phyloP scores from a whole-genome alignment of 148 eudicot species.

The Chenopodium album region DNA sequence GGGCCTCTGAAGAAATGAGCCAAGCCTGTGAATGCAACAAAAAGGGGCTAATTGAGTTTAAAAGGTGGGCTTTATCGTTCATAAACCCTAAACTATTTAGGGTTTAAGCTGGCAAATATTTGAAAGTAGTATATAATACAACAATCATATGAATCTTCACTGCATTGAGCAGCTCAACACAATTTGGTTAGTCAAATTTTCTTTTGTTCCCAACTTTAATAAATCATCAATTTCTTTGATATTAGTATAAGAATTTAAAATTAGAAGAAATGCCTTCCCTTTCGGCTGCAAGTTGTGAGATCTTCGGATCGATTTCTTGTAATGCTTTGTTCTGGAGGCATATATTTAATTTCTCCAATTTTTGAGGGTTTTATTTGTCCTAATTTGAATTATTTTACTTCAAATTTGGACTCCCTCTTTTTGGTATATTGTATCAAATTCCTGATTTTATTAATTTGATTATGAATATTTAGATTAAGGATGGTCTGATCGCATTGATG shows the following conservation, averaged over 20 bases:
- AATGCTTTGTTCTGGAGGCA: conserved; percentile 53
- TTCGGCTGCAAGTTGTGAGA: conserved; percentile 48
- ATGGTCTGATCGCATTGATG: conserved; percentile 44
- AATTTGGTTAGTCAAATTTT: background rate
- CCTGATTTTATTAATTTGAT: too few species aligned
- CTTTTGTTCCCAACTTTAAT: background rate
- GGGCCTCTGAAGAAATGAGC: too few species aligned
- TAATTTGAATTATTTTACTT: background rate
- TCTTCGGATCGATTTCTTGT: conserved; percentile 39
- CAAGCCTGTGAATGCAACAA: too few species aligned
- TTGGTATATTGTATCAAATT: conserved; percentile 8
- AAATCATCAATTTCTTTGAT: background rate
- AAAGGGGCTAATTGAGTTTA: too few species aligned
- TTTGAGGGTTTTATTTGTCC: conserved; percentile 21
- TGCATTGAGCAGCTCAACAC: too few species aligned
- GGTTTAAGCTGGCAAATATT: background rate
- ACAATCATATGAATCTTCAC: too few species aligned
- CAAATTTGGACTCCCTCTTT: conserved; percentile 22
- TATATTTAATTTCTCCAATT: conserved; percentile 8
- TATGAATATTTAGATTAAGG: too few species aligned
- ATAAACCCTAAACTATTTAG: background rate
- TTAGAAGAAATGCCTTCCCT: conserved; percentile 32
- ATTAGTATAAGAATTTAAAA: background rate
- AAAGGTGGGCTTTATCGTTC: too few species aligned
- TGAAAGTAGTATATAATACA: background rate